Evolutionary conservation across 371 early-diverging fungal species (phyloP), one percentile per base, ranked within the genome.

Genomic region (Rhizopus delemar): DNA sequence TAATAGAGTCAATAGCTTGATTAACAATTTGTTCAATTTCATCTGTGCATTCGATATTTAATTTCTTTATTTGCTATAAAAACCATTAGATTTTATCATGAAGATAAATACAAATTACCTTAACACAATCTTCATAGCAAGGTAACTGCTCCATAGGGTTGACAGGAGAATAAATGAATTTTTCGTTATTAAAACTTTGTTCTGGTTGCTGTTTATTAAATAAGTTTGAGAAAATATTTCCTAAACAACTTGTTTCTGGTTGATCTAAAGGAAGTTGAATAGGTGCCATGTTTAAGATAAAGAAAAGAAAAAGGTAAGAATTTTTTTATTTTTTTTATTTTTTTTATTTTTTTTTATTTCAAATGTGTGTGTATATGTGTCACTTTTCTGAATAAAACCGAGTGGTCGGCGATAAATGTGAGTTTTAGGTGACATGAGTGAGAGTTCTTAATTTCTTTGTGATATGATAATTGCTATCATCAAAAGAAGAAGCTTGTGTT

Each of bases 1-100:
- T 64, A 45, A 72, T 69, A 22, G 49, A 60, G 28, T 77, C 77
- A 46, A 87, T 85, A n/a, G 82, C 69, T n/a, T 41, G 56, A 13
- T 61, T 54, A 35, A 69, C 55, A 38, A 70, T 54, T 6, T 56
- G 7, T 31, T 74, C 71, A 8, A 78, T 41, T 48, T 69, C 69
- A 13, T 39, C 49, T 15, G 57, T 59, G 36, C 54, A 57, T 29
- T 64, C 57, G 35, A 22, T 41, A 51, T 68, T 57, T 4, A 68
- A 52, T 12, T 63, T 53, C 31, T 61, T n/a, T 43, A 68, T 43
- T 16, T 48, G 46, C 69, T 68, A 36, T 35, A 13, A 41, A 35
- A 12, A 4, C 32, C 4, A 8, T 38, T 13, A 36, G 3, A 34
- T 16, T 38, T 32, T 3, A 13, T 60, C 22, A 22, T 22, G 22